These are phyloP conservation scores for Helotiales sp. DNA, from an alignment of 2,329 filamentous ascomycete genomes.

Conservation along the genomic window DNA sequence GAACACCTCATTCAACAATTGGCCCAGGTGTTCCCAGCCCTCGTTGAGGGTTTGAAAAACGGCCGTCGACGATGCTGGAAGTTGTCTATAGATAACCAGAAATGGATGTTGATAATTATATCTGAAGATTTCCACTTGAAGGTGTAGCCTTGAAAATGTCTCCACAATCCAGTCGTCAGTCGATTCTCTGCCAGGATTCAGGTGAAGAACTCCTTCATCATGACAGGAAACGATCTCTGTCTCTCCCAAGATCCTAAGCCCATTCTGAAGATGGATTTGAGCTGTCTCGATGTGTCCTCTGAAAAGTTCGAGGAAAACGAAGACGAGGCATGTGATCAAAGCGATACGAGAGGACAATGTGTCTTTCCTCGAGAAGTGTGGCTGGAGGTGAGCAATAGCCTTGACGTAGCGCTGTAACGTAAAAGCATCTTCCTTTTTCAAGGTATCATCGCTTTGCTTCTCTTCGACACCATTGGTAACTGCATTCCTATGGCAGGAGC, in stretches of 20 bases:
- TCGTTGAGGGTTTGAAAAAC: slow-evolving; percentile 28
- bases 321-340: slow-evolving; percentile 27
- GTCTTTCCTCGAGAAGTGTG: slow-evolving; percentile 36
- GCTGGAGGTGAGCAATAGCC: slow-evolving; percentile 44
- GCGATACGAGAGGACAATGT: slow-evolving; percentile 19
- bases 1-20: slow-evolving; percentile 22
- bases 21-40: slow-evolving; percentile 22
- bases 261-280: slow-evolving; percentile 24
- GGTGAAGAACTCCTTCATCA: neutral
- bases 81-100: slow-evolving; percentile 18
- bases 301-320: slow-evolving; percentile 25
- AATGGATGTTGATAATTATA: slow-evolving; percentile 20
- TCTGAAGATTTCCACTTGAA: slow-evolving; percentile 35
- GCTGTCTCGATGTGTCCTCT: slow-evolving; percentile 22
- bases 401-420: slow-evolving; percentile 50
- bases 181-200: slow-evolving; percentile 27
- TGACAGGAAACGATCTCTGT: neutral
- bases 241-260: slow-evolving; percentile 22
- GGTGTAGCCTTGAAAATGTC: slow-evolving; percentile 37
- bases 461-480: slow-evolving; percentile 14
- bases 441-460: neutral
- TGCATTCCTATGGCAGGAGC: slow-evolving; percentile 41
- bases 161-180: slow-evolving; percentile 46
- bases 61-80: slow-evolving; percentile 14
- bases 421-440: slow-evolving; percentile 35